These are phyloP conservation scores for Candida yuanshanica DNA, from an alignment of 805 yeast species.

Conservation along the genomic window DNA sequence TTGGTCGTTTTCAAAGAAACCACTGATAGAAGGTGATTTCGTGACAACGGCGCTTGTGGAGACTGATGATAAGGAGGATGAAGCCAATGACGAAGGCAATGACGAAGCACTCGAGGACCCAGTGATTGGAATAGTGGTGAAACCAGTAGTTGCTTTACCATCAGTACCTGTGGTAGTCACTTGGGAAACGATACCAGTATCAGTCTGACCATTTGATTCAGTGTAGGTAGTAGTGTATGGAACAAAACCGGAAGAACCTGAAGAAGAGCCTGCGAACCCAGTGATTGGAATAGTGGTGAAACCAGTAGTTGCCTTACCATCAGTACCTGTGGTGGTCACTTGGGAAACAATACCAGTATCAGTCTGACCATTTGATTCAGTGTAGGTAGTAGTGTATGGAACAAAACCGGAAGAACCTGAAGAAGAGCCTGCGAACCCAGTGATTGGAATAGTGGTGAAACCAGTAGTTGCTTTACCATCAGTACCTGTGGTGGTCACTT, in stretches of 20 bases:
- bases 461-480: slow-evolving; percentile 1
- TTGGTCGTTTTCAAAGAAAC: slow-evolving; percentile 27
- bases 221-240: slow-evolving; percentile 1
- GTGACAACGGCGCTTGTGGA: too few species aligned
- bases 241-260: slow-evolving; percentile 6
- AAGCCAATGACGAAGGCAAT: too few species aligned
- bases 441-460: not conserved
- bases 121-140: not conserved
- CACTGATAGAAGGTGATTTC: slow-evolving; percentile 24
- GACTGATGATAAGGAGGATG: slow-evolving; percentile 4
- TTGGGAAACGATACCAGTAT: not conserved
- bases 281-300: slow-evolving; percentile 1
- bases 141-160: slow-evolving; percentile 1
- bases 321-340: slow-evolving; percentile 4
- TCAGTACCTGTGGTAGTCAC: slow-evolving; percentile 1
- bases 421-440: not conserved
- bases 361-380: slow-evolving; percentile 1
- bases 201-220: not conserved
- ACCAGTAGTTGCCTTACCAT: slow-evolving; percentile 3
- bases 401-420: slow-evolving; percentile 14
- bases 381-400: slow-evolving; percentile 2
- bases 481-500: slow-evolving; percentile 1
- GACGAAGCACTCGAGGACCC: not conserved
- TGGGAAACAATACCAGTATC: slow-evolving; percentile 3
- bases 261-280: not conserved